Evolutionary conservation across 805 yeast genomes (phyloP).

Genomic region (Saturnispora dispora): DNA sequence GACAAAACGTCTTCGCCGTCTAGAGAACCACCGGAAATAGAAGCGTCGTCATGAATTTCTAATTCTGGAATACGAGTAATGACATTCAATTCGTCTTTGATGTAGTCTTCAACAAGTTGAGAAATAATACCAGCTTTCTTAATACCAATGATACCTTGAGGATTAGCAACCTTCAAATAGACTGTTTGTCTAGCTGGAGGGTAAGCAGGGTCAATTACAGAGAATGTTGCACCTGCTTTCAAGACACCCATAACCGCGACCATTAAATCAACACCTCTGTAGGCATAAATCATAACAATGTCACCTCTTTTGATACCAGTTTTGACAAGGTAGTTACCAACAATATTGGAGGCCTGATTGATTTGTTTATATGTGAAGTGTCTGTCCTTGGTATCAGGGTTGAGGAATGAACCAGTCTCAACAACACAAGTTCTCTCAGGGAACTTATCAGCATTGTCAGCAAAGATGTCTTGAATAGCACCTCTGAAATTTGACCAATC

Average conservation of each 20-base stretch:
- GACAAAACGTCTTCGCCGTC: conserved; percentile 40
- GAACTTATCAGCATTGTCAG: conserved; percentile 69
- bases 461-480: conserved; percentile 93
- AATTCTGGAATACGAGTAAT: conserved; percentile 68
- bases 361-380: conserved; percentile 80
- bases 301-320: conserved; percentile 86
- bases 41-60: conserved; percentile 69
- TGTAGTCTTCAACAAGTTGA: conserved; percentile 68
- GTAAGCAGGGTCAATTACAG: conserved; percentile 97
- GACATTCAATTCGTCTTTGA: conserved; percentile 61
- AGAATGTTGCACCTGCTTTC: conserved; percentile 97
- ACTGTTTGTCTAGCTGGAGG: conserved; percentile 97
- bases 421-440: conserved; percentile 90
- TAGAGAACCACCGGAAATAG: conserved; percentile 50
- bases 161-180: conserved; percentile 87
- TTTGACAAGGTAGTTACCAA: conserved; percentile 77
- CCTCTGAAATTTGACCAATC: conserved; percentile 92
- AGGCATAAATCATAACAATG: conserved; percentile 95
- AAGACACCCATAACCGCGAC: conserved; percentile 96
- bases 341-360: conserved; percentile 84
- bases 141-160: conserved; percentile 81
- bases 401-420: conserved; percentile 71
- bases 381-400: conserved; percentile 48
- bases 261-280: conserved; percentile 94
- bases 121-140: conserved; percentile 83